phyloP scores from a whole-genome alignment of 1,139 yeast genomes.

The Arxiozyma heterogenica region DNA sequence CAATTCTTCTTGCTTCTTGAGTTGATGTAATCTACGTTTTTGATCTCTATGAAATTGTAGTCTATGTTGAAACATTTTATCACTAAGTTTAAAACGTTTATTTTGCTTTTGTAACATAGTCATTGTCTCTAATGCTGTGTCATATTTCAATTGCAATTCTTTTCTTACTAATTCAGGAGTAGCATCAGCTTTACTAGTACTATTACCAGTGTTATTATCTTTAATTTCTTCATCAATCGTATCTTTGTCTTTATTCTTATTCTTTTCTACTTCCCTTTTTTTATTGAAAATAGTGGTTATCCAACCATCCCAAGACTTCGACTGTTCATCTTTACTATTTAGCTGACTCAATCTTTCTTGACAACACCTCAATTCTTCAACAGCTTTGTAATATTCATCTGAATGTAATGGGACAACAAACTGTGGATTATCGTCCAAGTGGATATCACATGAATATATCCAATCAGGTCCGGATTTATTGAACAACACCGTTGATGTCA shows the following conservation, averaged over 20 bases:
- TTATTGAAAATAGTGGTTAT: constrained; percentile 28
- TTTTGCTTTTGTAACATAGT: constrained; percentile 27
- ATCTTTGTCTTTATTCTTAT: constrained; percentile 15
- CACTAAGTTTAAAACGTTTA: constrained; percentile 44
- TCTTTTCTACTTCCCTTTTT: constrained; percentile 8
- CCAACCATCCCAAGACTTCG: constrained; percentile 31
- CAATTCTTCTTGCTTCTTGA: constrained; percentile 31
- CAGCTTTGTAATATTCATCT: constrained; percentile 40
- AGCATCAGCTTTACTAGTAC: constrained; percentile 13
- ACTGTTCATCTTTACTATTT: background rate
- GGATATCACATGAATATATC: constrained; percentile 61
- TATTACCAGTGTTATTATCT: constrained; percentile 18
- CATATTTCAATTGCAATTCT: constrained; percentile 25
- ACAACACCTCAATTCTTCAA: constrained; percentile 34
- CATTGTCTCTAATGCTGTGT: constrained; percentile 22
- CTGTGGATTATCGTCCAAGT: constrained; percentile 46
- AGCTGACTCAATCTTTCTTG: constrained; percentile 35
- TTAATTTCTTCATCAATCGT: constrained; percentile 15
- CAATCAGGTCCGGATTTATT: constrained; percentile 41
- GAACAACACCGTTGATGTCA: constrained; percentile 52
- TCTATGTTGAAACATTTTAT: constrained; percentile 46
- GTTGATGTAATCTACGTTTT: constrained; percentile 33
- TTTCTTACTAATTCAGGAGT: constrained; percentile 12
- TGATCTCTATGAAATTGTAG: constrained; percentile 15
- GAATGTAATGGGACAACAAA: constrained; percentile 50